A percentile compares a stretch with the other conserved stretches of the same genome.
Evolutionary conservation across 768 basidiomycete species (phyloP).

Genomic region (Tylopilus plumbeoviolaceoides): DNA sequence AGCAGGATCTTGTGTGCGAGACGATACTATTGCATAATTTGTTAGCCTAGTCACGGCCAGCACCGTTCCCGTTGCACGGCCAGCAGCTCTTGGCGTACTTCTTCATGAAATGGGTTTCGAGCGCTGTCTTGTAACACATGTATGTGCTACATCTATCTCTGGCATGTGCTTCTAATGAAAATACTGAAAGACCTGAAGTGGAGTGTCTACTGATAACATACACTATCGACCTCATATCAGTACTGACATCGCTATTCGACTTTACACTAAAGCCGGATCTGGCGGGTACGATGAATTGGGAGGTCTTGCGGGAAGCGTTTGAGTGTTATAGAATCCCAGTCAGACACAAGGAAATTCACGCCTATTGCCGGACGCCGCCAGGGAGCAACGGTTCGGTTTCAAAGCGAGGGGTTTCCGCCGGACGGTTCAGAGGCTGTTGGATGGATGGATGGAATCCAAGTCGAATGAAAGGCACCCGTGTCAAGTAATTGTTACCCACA

Average conservation of each 20-base stretch:
- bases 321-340: not conserved
- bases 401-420: not conserved
- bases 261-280: conserved; percentile 7
- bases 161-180: not conserved
- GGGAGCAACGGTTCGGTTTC: no score
- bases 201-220: conserved; percentile 4
- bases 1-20: not conserved
- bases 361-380: not conserved
- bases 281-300: conserved; percentile 5
- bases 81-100: conserved; percentile 1
- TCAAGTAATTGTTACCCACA: no score
- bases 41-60: conserved; percentile 1
- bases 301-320: no score
- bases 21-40: not conserved
- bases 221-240: no score
- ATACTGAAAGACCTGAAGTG: not conserved
- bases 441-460: not conserved
- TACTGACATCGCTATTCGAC: no score
- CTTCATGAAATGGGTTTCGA: conserved; percentile 4
- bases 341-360: not conserved
- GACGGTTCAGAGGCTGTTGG: not conserved
- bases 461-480: no score
- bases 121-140: not conserved
- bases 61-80: not conserved
- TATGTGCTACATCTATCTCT: not conserved